These are phyloP conservation scores for Mytilinidion resinicola DNA, from an alignment of 495 filamentous ascomycete genomes.

Conservation along the genomic window DNA sequence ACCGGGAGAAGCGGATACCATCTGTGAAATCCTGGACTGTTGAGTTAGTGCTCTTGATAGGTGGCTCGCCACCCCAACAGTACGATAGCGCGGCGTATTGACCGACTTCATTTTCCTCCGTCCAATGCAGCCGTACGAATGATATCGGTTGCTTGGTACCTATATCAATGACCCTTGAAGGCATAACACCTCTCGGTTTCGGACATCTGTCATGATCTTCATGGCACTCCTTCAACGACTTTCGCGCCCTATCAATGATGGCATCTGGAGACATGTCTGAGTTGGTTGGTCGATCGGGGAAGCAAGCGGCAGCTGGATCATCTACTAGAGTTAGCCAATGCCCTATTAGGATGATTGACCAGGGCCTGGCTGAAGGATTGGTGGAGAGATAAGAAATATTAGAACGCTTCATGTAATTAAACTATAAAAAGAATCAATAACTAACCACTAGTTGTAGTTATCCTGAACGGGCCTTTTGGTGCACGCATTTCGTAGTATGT, in stretches of 20 bases:
- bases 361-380: not conserved
- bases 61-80: not conserved
- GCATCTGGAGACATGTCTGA: not conserved
- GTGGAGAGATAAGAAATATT: not conserved
- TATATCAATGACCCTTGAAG: not conserved
- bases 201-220: not conserved
- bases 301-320: not conserved
- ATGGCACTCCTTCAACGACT: not conserved
- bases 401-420: not conserved
- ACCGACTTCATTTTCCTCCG: not conserved
- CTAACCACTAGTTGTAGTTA: not conserved
- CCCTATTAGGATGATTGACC: not conserved
- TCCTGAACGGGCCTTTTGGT: not conserved
- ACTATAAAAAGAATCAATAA: not conserved
- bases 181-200: not conserved
- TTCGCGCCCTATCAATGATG: not conserved
- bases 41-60: not conserved
- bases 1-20: not conserved
- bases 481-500: not conserved
- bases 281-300: not conserved
- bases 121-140: not conserved
- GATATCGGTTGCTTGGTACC: not conserved
- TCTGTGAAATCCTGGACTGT: not conserved
- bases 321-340: not conserved
- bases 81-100: not conserved